Evolutionary conservation across 352 stramenopile species (phyloP).

Genomic region (Phytophthora hibernalis): DNA sequence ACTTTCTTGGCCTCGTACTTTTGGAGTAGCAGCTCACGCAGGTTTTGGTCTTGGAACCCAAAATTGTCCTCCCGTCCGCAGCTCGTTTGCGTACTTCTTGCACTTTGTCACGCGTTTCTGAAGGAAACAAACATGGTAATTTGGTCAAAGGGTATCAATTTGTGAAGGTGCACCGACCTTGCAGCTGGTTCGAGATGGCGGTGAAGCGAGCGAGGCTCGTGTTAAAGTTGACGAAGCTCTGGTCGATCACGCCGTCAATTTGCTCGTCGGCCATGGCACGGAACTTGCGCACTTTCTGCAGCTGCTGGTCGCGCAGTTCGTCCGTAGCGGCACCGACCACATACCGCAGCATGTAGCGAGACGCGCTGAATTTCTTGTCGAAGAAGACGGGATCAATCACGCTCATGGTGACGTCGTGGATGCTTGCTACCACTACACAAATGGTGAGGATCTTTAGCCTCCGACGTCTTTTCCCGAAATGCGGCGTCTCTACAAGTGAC

Average conservation of each 20-base stretch:
- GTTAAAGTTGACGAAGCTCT: conserved; percentile 89
- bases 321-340: conserved; percentile 74
- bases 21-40: conserved; percentile 78
- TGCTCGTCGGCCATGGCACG: conserved; percentile 76
- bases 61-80: conserved; percentile 79
- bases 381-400: conserved; percentile 82
- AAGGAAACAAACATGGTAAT: not conserved
- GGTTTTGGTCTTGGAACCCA: conserved; percentile 88
- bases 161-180: conserved; percentile 45
- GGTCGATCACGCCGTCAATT: conserved; percentile 84
- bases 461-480: conserved; percentile 37
- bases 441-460: conserved; percentile 16
- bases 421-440: not conserved
- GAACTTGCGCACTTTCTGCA: conserved; percentile 64
- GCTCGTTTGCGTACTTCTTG: conserved; percentile 72
- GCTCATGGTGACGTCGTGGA: conserved; percentile 42
- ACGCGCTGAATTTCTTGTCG: conserved; percentile 86
- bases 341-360: conserved; percentile 83
- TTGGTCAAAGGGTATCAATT: not conserved
- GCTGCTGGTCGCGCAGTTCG: conserved; percentile 73
- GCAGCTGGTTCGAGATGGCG: conserved; percentile 76
- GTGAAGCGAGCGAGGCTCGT: conserved; percentile 83
- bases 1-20: conserved; percentile 89
- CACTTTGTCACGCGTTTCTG: conserved; percentile 77
- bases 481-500: conserved; percentile 5